These are phyloP conservation scores for Acorus gramineus DNA, from an alignment of 106 monocot species.

Conservation along the genomic window DNA sequence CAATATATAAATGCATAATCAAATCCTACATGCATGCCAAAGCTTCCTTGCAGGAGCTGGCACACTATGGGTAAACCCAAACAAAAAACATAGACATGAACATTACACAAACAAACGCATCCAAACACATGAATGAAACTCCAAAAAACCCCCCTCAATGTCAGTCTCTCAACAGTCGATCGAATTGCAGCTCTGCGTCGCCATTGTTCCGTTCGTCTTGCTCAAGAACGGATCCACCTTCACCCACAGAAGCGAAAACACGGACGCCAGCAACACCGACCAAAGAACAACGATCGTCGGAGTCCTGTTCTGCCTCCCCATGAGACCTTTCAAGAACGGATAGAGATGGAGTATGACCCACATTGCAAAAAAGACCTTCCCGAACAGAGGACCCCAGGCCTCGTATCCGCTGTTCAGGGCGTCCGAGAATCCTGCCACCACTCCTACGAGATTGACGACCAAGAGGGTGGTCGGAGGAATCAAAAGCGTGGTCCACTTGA, in stretches of 20 bases:
- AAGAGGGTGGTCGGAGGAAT: conserved; percentile 83
- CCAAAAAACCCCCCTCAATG: no score
- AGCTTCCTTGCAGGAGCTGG: no score
- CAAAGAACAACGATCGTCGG: conserved; percentile 91
- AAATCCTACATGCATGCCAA: no score
- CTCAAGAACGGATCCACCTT: conserved; percentile 86
- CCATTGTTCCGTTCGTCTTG: conserved; percentile 11
- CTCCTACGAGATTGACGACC: conserved; percentile 71
- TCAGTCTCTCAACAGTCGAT: conserved; percentile 50
- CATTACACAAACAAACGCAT: no score
- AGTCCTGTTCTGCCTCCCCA: conserved; percentile 90
- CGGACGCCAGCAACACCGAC: conserved; percentile 85
- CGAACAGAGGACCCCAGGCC: conserved; percentile 87
- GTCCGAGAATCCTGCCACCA: conserved; percentile 83
- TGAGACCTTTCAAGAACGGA: conserved; percentile 94
- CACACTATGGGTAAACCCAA: no score
- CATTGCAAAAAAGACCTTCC: conserved; percentile 82
- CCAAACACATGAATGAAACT: no score
- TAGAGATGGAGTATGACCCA: conserved; percentile 97
- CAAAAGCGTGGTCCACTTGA: conserved; percentile 90
- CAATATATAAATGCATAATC: no score
- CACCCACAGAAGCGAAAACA: conserved; percentile 90
- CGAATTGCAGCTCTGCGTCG: conserved; percentile 39
- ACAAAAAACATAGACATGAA: no score
- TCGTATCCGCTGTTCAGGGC: conserved; percentile 93